Evolutionary conservation across 805 yeast genomes (phyloP).

Genomic region (Schizosaccharomyces osmophilus): DNA sequence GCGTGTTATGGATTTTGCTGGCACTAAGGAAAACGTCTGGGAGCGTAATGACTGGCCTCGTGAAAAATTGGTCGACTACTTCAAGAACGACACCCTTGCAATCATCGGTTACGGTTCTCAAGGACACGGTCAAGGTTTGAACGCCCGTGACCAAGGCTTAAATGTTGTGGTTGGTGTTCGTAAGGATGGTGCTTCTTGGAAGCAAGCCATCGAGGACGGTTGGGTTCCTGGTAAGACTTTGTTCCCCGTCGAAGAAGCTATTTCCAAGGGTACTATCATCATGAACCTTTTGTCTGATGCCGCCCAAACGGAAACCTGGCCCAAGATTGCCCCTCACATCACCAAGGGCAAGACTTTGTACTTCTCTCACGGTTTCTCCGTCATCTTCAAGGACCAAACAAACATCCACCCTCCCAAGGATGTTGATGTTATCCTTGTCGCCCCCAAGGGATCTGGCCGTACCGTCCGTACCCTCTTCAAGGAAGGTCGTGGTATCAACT

Average conservation of each 20-base stretch:
- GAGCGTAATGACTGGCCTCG: constrained; percentile 98
- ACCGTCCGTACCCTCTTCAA: constrained; percentile 97
- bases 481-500: constrained; percentile 99
- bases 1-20: constrained; percentile 90
- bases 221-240: constrained; percentile 99
- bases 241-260: constrained; percentile 86
- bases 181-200: constrained; percentile 97
- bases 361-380: constrained; percentile 99
- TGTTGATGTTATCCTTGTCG: constrained; percentile 91
- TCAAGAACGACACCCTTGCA: constrained; percentile 94
- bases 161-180: constrained; percentile 96
- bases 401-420: constrained; percentile 85
- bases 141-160: constrained; percentile 96
- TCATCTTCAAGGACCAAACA: constrained; percentile 94
- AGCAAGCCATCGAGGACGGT: constrained; percentile 97
- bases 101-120: constrained; percentile 98
- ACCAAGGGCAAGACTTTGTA: constrained; percentile 94
- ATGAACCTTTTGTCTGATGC: constrained; percentile 98
- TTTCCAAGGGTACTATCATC: constrained; percentile 69
- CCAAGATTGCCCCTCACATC: constrained; percentile 59
- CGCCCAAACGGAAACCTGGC: constrained; percentile 98
- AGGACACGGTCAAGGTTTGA: constrained; percentile 99
- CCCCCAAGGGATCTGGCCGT: constrained; percentile 99
- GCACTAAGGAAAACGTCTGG: constrained; percentile 72
- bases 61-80: constrained; percentile 83